Evolutionary conservation across 306 rosid species (phyloP).

Genomic region (Mimosa bimucronata): DNA sequence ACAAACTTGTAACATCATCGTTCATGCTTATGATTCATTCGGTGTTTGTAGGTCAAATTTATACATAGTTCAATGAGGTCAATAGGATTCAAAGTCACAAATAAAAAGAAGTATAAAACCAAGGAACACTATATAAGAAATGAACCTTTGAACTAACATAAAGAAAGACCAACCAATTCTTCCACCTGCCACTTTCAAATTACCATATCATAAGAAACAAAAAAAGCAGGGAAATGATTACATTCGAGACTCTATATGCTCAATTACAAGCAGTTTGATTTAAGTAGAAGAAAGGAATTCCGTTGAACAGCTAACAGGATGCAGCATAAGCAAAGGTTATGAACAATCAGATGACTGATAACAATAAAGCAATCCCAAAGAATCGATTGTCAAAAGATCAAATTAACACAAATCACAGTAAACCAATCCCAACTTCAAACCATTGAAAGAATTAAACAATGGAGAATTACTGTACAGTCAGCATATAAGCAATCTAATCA

Average conservation of each 20-base stretch:
- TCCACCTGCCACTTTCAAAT: neutral
- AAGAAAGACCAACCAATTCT: neutral
- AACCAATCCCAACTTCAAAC: conserved; percentile 8
- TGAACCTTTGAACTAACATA: neutral
- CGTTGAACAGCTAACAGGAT: neutral
- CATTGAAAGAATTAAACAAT: neutral
- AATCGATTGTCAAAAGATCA: conserved; percentile 7
- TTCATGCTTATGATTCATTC: neutral
- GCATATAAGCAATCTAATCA: too few relatives aligned
- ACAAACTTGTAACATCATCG: conserved; percentile 5
- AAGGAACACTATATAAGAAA: neutral
- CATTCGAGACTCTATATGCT: neutral
- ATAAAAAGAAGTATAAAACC: neutral
- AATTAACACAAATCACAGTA: conserved; percentile 11
- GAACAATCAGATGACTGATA: conserved; percentile 19
- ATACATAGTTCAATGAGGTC: conserved; percentile 15
- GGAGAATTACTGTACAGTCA: too few relatives aligned
- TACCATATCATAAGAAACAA: neutral
- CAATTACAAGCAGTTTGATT: conserved; percentile 5
- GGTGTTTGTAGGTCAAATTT: neutral
- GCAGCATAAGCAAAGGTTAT: conserved; percentile 25
- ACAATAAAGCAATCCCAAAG: conserved; percentile 20
- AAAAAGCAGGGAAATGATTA: neutral
- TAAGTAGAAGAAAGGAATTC: conserved; percentile 8
- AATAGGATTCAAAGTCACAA: conserved; percentile 9